These are phyloP conservation scores for Pseudogymnoascus sp. DNA, from an alignment of 2,329 filamentous ascomycete species.

Conservation along the genomic window DNA sequence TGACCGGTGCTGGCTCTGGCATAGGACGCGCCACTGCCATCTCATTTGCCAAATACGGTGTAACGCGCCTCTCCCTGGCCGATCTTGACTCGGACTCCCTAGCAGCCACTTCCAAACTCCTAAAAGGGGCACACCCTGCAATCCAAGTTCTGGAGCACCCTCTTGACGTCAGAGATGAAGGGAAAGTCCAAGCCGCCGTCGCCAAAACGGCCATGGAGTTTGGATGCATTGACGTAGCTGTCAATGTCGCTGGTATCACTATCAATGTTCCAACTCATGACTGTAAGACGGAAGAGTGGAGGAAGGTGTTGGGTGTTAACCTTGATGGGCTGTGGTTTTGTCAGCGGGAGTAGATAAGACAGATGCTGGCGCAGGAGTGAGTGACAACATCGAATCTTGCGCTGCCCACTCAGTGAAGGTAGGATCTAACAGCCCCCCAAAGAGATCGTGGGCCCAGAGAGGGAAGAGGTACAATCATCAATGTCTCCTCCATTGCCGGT, in stretches of 20 bases:
- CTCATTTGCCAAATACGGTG: constrained; percentile 40
- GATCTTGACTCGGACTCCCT: constrained; percentile 36
- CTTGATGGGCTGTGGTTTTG: constrained; percentile 50
- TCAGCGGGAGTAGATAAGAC: constrained; percentile 42
- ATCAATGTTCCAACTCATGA: constrained; percentile 37
- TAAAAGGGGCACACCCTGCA: constrained; percentile 32
- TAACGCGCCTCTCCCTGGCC: constrained; percentile 38
- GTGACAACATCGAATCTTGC: too few relatives aligned
- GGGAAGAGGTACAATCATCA: constrained; percentile 45
- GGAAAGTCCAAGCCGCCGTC: constrained; percentile 37
- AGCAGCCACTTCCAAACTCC: constrained; percentile 23
- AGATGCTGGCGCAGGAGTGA: constrained; percentile 44
- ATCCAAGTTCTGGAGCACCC: constrained; percentile 34
- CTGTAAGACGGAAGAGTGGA: constrained; percentile 39
- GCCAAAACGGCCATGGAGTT: constrained; percentile 36
- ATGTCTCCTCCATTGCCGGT: constrained; percentile 45
- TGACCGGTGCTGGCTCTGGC: constrained; percentile 42
- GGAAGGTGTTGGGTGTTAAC: constrained; percentile 43
- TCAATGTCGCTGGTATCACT: constrained; percentile 48
- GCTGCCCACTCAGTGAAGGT: too few relatives aligned
- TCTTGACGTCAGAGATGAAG: constrained; percentile 39
- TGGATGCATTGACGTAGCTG: constrained; percentile 45
- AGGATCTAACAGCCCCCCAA: neutral
- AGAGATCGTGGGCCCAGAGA: constrained; percentile 31
- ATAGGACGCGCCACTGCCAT: constrained; percentile 40